phyloP scores from a whole-genome alignment of 306 rosid genomes.

The Vachellia pachyceras region DNA sequence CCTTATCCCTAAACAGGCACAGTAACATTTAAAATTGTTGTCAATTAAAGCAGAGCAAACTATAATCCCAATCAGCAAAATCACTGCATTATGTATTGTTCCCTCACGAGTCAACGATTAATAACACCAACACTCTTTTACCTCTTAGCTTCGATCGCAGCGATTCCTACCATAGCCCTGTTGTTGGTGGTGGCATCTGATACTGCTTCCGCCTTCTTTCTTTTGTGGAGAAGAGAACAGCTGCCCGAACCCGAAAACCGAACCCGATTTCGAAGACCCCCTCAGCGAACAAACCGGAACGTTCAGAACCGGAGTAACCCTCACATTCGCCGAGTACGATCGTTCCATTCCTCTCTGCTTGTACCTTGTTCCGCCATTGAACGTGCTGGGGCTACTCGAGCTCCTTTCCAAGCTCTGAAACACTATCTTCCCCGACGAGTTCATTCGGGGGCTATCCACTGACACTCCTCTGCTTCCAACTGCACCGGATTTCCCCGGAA shows the following conservation, averaged over 20 bases:
- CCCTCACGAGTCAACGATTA: conserved; percentile 30
- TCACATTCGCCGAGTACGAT: conserved; percentile 79
- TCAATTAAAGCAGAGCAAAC: background rate
- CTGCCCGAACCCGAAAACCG: conserved; percentile 84
- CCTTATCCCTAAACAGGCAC: no score
- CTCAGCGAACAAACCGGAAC: conserved; percentile 87
- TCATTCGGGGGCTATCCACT: conserved; percentile 87
- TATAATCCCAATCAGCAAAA: conserved; percentile 33
- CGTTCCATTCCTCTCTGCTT: conserved; percentile 88
- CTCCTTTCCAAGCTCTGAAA: conserved; percentile 90
- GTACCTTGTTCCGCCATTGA: conserved; percentile 81
- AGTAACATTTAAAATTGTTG: conserved; percentile 36
- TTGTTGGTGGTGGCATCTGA: conserved; percentile 43
- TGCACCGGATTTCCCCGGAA: conserved; percentile 30
- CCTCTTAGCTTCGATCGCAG: conserved; percentile 51
- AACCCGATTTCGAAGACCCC: conserved; percentile 74
- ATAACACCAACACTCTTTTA: background rate
- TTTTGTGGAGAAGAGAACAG: conserved; percentile 82
- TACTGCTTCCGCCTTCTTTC: conserved; percentile 45
- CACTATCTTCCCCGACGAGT: conserved; percentile 88
- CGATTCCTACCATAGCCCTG: conserved; percentile 46
- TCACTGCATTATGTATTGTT: conserved; percentile 44
- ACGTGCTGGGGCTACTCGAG: conserved; percentile 88
- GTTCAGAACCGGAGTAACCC: conserved; percentile 86
- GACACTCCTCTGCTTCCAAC: conserved; percentile 71